Evolutionary conservation across 2,329 filamentous ascomycete genomes (phyloP).

Genomic region (Nemania sp.): DNA sequence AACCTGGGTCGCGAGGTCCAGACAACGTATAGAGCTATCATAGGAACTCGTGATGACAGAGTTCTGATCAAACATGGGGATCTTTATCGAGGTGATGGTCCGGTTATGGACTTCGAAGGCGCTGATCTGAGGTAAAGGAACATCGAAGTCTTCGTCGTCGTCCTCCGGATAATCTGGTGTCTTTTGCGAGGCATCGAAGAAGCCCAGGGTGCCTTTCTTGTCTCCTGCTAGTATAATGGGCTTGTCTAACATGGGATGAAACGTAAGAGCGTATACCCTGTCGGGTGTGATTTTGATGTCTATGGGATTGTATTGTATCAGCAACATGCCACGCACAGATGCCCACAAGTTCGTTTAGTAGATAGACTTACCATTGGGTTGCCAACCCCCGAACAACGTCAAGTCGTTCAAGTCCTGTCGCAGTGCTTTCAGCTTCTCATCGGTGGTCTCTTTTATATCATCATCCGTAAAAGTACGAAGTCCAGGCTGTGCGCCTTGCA

Average conservation of each 20-base stretch:
- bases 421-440: conserved; percentile 74
- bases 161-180: conserved; percentile 55
- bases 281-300: conserved; percentile 92
- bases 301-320: conserved; percentile 41
- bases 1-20: conserved; percentile 80
- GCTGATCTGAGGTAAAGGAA: conserved; percentile 76
- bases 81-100: conserved; percentile 84
- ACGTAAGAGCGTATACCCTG: conserved; percentile 81
- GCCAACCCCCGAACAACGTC: conserved; percentile 80
- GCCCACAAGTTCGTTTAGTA: neutral
- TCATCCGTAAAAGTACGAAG: conserved; percentile 85
- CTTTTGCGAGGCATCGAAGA: conserved; percentile 85
- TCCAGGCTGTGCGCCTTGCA: conserved; percentile 75
- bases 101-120: conserved; percentile 89
- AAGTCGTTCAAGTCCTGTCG: conserved; percentile 78
- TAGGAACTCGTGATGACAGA: conserved; percentile 86
- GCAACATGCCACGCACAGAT: neutral
- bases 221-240: conserved; percentile 91
- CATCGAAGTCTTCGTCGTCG: conserved; percentile 70
- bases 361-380: conserved; percentile 68
- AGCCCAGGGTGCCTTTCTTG: conserved; percentile 86
- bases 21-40: conserved; percentile 85
- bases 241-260: conserved; percentile 87
- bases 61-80: conserved; percentile 73
- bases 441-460: conserved; percentile 77